phyloP scores from a whole-genome alignment of 768 basidiomycete species.

The Macrocybe gigantea region DNA sequence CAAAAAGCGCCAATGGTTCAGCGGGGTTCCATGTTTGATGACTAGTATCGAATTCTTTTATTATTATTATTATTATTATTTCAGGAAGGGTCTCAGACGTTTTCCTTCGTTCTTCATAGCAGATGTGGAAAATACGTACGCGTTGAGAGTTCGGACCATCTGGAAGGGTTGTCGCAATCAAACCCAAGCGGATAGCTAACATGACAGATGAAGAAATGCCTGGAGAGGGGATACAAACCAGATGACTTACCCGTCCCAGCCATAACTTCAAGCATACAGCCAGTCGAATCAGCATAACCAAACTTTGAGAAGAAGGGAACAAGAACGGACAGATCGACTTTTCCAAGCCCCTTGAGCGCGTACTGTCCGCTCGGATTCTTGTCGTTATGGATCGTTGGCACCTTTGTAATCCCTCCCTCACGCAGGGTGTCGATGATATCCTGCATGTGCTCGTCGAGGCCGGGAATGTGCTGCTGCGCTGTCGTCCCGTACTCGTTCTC shows the following conservation, averaged over 20 bases:
- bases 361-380: constrained; percentile 24
- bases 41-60: constrained; percentile 21
- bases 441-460: constrained; percentile 36
- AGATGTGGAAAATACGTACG: constrained; percentile 9
- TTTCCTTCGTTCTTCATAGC: neutral
- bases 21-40: constrained; percentile 28
- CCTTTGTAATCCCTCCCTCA: constrained; percentile 28
- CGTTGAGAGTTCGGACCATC: constrained; percentile 40
- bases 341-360: constrained; percentile 21
- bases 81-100: neutral
- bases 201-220: too few species aligned
- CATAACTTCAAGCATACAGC: constrained; percentile 27
- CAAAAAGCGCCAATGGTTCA: constrained; percentile 29
- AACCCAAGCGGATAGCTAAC: constrained; percentile 53
- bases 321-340: constrained; percentile 26
- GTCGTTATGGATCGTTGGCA: constrained; percentile 32
- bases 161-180: constrained; percentile 54
- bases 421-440: constrained; percentile 31
- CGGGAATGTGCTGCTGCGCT: constrained; percentile 21
- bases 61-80: too few species aligned
- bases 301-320: neutral
- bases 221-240: constrained; percentile 1
- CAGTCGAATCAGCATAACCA: constrained; percentile 8
- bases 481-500: constrained; percentile 40
- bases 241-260: constrained; percentile 23